phyloP scores from a whole-genome alignment of 352 stramenopile genomes.

The Thraustochytrium sp. region DNA sequence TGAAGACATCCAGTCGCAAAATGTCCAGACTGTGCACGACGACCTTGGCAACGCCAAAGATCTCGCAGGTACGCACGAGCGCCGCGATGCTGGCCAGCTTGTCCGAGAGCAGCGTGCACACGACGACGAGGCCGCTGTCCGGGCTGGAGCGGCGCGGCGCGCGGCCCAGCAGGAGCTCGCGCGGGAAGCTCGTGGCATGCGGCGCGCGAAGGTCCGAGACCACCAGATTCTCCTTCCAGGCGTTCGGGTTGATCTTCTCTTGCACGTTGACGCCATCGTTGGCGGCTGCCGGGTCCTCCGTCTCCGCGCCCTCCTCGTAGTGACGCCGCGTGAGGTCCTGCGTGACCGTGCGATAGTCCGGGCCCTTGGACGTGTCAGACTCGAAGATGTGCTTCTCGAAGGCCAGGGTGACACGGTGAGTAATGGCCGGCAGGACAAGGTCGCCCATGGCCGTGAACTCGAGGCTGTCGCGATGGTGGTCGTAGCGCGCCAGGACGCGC shows the following conservation, averaged over 20 bases:
- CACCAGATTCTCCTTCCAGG: background rate
- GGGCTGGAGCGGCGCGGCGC: background rate
- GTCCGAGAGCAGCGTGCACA: background rate
- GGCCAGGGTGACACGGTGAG: background rate
- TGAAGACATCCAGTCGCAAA: constrained; percentile 24
- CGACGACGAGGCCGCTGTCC: background rate
- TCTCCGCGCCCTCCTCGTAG: background rate
- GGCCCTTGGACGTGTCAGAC: background rate
- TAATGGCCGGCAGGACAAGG: background rate
- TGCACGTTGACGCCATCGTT: constrained; percentile 1
- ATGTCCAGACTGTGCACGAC: constrained; percentile 21
- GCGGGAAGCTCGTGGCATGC: background rate
- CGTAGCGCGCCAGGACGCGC: background rate
- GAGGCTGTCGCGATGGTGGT: background rate
- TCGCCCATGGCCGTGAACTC: background rate
- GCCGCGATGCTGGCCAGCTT: constrained; percentile 10
- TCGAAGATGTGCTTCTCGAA: constrained; percentile 8
- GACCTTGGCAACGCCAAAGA: background rate
- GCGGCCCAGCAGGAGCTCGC: background rate
- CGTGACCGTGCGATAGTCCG: background rate
- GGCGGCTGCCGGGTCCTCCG: background rate
- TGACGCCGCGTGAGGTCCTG: background rate
- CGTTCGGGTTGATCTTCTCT: constrained; percentile 14
- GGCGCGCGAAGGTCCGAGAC: background rate
- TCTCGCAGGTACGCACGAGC: constrained; percentile 14